Evolutionary conservation across 1,284 basidiomycete species (phyloP).

Genomic region (Laetiporus sulphureus): DNA sequence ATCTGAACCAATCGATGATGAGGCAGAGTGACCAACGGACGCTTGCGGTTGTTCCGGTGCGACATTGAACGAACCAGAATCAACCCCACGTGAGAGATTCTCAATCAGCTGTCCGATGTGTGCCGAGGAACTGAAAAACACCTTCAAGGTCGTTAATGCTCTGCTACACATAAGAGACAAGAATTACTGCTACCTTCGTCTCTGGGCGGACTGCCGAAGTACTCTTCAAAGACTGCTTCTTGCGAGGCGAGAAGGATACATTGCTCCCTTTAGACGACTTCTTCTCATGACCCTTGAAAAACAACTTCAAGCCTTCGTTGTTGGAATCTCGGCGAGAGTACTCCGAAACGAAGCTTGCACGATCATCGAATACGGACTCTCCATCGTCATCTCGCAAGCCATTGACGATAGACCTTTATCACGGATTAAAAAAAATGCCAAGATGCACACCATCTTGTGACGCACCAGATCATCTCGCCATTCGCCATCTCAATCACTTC

Average conservation of each 20-base stretch:
- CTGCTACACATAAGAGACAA: neutral
- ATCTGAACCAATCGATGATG: slow-evolving; percentile 56
- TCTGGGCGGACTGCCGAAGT: slow-evolving; percentile 58
- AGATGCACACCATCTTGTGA: too few species aligned
- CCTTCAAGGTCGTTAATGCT: slow-evolving; percentile 34
- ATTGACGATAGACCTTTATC: slow-evolving; percentile 80
- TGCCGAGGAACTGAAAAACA: slow-evolving; percentile 71
- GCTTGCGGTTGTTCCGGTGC: slow-evolving; percentile 27
- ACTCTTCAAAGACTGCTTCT: slow-evolving; percentile 48
- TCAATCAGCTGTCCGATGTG: slow-evolving; percentile 79
- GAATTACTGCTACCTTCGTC: slow-evolving; percentile 55
- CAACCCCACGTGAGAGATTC: slow-evolving; percentile 68
- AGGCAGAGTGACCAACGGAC: slow-evolving; percentile 41
- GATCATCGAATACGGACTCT: slow-evolving; percentile 58
- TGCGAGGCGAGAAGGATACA: slow-evolving; percentile 54
- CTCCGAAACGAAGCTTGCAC: slow-evolving; percentile 69
- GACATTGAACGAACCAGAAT: slow-evolving; percentile 77
- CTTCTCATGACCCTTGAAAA: slow-evolving; percentile 68
- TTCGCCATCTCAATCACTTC: slow-evolving; percentile 77
- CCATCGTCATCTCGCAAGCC: slow-evolving; percentile 72
- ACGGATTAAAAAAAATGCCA: too few species aligned
- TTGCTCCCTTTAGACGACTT: slow-evolving; percentile 60
- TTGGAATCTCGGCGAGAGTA: slow-evolving; percentile 51
- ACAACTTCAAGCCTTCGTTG: slow-evolving; percentile 55
- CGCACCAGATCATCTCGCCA: slow-evolving; percentile 76